Base-by-base conservation (phyloP, 1,139 yeast genomes). In the Scheffersomyces illinoinensis region DNA sequence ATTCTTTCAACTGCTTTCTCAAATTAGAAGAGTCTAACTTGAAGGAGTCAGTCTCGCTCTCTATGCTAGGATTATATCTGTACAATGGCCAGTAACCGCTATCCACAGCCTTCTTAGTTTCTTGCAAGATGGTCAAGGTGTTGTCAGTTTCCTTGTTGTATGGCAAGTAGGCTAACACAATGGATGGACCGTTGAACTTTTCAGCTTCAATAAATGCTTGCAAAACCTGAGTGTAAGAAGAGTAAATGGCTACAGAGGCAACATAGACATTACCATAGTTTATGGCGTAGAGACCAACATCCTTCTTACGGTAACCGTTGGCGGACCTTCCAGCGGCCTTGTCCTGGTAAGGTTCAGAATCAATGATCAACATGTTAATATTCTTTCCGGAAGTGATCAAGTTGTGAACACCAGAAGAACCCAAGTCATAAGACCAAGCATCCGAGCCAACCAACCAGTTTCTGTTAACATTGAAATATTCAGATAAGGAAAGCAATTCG, bases 11-110 rank as follows among this genome's bases (percentile, higher is more conserved):
- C 67, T 90, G 92, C 67, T 88, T 86, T 71, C 89, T 88, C 70
- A 93, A 86, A 61, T 88, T 87, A 24, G 95, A 87, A 10, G 98
- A 93, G 72, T 93, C 98, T 60, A 93, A 82, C 67, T 86, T 87
- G 82, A 93, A 93, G 47, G 81, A 74, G 46, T 87, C 85, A 20
- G 78, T 75, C 20, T 79, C 82, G 21, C 75, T 73, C 55, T 78
- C 81, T 48, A 79, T 71, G 8, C 71, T 65, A 58, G 98, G 97
- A 67, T 91, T 84, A 76, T 84, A 93, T 73, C 98, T 84, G 78
- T 93, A 93, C 63, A 93, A 83, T 55, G 99, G 99, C 97, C 98
- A 93, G 78, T 89, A 89, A 19, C 99, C 99, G 53, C 93, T 81
- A 69, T 92, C 98, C 56, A 93, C 97, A 23, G 97, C 96, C 64